Percentiles rank a stretch among this genome's conserved stretches.
These are phyloP conservation scores for Phlebiopsis flavidoalba DNA, from an alignment of 768 basidiomycete genomes.

Conservation along the genomic window DNA sequence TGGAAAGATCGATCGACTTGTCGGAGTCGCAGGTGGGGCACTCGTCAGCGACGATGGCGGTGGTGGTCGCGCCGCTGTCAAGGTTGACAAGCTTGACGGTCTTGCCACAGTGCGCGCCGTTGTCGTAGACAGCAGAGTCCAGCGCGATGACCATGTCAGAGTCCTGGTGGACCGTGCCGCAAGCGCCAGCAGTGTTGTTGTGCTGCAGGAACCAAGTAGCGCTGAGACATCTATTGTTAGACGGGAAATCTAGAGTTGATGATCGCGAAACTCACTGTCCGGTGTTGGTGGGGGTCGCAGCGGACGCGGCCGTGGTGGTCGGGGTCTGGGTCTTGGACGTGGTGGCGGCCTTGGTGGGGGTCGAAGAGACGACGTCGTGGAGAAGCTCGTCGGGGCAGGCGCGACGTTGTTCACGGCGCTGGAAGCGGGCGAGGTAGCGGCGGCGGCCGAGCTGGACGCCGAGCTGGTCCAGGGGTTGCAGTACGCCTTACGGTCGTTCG, in stretches of 20 bases:
- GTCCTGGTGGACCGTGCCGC: constrained; percentile 61
- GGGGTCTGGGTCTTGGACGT: constrained; percentile 6
- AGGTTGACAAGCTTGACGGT: constrained; percentile 60
- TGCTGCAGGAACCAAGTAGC: constrained; percentile 43
- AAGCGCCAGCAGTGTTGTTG: constrained; percentile 69
- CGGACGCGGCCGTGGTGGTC: neutral
- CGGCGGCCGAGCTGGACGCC: constrained; percentile 8
- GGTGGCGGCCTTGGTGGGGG: constrained; percentile 11
- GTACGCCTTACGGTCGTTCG: constrained; percentile 39
- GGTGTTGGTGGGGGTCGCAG: constrained; percentile 6
- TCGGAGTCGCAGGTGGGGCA: constrained; percentile 72
- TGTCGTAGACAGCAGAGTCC: constrained; percentile 50
- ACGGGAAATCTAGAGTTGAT: neutral
- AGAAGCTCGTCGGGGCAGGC: constrained; percentile 17
- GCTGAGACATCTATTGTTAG: constrained; percentile 12
- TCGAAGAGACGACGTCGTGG: constrained; percentile 9
- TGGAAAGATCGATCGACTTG: constrained; percentile 74
- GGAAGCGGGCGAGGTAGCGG: constrained; percentile 7
- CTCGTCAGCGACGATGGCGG: constrained; percentile 51
- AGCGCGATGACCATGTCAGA: constrained; percentile 56
- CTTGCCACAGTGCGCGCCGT: constrained; percentile 57
- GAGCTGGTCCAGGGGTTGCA: constrained; percentile 46
- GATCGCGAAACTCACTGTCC: constrained; percentile 35
- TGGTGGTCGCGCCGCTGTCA: constrained; percentile 50
- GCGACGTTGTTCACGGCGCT: constrained; percentile 7